Evolutionary conservation across 2,329 filamentous ascomycete species (phyloP).

Genomic region (Cladosporium sp.): DNA sequence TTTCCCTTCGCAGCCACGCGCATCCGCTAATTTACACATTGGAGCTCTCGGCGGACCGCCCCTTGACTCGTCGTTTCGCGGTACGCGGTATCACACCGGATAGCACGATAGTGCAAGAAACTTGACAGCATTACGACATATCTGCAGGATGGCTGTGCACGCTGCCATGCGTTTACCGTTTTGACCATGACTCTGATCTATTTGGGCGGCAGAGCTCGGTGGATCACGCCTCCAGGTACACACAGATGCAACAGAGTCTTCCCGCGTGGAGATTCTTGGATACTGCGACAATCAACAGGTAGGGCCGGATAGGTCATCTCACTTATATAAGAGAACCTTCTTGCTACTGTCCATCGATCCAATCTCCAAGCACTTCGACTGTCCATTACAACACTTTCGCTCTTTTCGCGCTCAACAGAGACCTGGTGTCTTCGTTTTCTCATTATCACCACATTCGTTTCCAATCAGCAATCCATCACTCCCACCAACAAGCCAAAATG

Average conservation of each 20-base stretch:
- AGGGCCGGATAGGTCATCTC: background rate
- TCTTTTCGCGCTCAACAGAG: background rate
- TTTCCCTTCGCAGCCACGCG: background rate
- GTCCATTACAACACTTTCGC: background rate
- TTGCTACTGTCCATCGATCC: background rate
- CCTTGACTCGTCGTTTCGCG: constrained; percentile 3
- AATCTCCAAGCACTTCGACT: background rate
- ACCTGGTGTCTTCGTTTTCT: constrained; percentile 7
- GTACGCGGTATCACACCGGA: background rate
- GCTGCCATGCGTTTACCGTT: constrained; percentile 3
- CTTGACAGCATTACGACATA: constrained; percentile 1
- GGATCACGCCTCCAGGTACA: background rate
- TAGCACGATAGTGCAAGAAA: background rate
- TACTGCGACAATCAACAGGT: background rate
- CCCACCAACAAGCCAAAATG: constrained; percentile 21
- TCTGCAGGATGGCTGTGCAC: background rate
- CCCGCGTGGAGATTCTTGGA: constrained; percentile 2
- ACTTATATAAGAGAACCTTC: background rate
- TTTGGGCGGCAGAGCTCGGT: background rate
- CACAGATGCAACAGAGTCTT: background rate
- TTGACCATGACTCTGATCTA: constrained; percentile 3
- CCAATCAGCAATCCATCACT: background rate
- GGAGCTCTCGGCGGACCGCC: background rate
- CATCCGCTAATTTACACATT: constrained; percentile 2
- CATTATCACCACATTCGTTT: background rate